Evolutionary conservation across 441 rosid species (phyloP).

Genomic region (Erodium texanum): DNA sequence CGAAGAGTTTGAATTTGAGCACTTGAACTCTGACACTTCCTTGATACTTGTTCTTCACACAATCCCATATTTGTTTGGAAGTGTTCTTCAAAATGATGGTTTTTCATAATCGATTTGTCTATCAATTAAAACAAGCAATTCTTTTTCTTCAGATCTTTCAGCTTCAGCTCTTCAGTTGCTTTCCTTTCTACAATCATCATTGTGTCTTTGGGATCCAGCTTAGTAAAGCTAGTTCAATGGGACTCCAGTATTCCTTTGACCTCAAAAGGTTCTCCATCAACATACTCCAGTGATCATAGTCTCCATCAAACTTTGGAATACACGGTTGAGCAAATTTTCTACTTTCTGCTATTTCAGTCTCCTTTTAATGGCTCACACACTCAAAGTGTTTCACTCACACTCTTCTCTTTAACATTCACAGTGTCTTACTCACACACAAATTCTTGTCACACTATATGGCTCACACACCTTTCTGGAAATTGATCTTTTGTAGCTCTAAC

Average conservation of each 20-base stretch:
- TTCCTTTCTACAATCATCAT: background rate
- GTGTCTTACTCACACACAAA: too few species aligned
- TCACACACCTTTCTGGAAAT: too few species aligned
- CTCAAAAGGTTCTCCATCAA: slow-evolving; percentile 6
- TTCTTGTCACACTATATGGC: too few species aligned
- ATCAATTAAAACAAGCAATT: background rate
- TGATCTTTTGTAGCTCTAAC: too few species aligned
- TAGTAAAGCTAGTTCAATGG: background rate
- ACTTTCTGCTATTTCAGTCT: too few species aligned
- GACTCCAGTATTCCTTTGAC: slow-evolving; percentile 1
- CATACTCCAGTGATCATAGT: slow-evolving; percentile 14
- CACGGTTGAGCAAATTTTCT: too few species aligned
- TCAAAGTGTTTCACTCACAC: too few species aligned
- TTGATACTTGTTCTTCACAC: background rate
- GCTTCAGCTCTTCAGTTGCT: background rate
- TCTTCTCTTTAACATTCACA: too few species aligned
- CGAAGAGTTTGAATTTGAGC: background rate
- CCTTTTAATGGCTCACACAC: too few species aligned
- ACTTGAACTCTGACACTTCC: background rate
- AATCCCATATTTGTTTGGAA: background rate
- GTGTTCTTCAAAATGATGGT: background rate
- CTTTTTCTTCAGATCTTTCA: background rate
- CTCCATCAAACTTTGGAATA: slow-evolving; percentile 9
- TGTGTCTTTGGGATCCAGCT: too few species aligned
- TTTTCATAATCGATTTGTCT: background rate